phyloP scores from a whole-genome alignment of 2,329 filamentous ascomycete species.

The Berkeleyomyces rouxiae region DNA sequence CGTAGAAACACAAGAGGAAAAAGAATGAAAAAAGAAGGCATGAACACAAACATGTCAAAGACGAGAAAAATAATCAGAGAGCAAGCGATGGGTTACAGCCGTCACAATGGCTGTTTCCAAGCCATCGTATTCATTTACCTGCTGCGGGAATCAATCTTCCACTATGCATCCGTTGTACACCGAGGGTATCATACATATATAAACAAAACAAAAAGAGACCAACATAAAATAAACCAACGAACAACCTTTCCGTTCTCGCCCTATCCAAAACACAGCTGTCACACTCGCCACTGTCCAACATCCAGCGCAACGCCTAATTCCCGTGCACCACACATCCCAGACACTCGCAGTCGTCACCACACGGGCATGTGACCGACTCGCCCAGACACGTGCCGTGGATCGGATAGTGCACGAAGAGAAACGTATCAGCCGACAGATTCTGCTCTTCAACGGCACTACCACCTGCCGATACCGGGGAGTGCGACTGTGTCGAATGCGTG shows the following conservation, averaged over 20 bases:
- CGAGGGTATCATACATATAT: slow-evolving; percentile 1
- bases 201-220: background rate
- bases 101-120: background rate
- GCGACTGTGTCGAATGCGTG: background rate
- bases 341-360: slow-evolving; percentile 43
- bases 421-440: slow-evolving; percentile 34
- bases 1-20: background rate
- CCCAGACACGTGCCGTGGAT: slow-evolving; percentile 31
- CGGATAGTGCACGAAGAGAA: slow-evolving; percentile 42
- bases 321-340: slow-evolving; percentile 38
- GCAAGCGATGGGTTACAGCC: background rate
- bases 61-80: background rate
- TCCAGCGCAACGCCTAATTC: background rate
- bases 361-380: slow-evolving; percentile 34
- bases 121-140: background rate
- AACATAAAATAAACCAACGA: background rate
- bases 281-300: no score
- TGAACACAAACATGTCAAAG: background rate
- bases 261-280: no score
- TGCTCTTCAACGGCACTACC: slow-evolving; percentile 30
- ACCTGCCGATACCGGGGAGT: background rate
- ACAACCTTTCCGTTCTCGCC: no score
- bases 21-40: background rate
- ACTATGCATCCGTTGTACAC: background rate
- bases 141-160: background rate